A percentile compares a stretch with the other conserved stretches of the same genome.
These are phyloP conservation scores for Phytophthora brassicae DNA, from an alignment of 352 stramenopile species.

Conservation along the genomic window DNA sequence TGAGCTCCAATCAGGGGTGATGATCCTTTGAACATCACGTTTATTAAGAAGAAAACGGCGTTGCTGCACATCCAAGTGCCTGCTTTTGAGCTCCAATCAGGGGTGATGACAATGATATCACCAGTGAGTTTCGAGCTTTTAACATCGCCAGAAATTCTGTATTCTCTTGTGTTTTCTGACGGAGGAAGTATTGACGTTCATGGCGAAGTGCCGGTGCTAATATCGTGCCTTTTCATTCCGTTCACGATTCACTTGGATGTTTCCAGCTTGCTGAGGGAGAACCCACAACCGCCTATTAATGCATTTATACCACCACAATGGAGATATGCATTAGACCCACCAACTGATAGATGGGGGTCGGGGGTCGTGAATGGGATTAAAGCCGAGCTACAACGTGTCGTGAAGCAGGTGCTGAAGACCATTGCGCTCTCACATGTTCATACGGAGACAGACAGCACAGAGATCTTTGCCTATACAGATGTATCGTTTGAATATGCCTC, in stretches of 20 bases:
- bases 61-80: slow-evolving; percentile 55
- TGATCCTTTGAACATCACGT: slow-evolving; percentile 53
- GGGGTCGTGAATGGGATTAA: slow-evolving; percentile 44
- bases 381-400: slow-evolving; percentile 51
- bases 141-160: slow-evolving; percentile 43
- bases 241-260: slow-evolving; percentile 73
- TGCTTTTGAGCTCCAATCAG: slow-evolving; percentile 54
- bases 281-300: not conserved
- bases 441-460: slow-evolving; percentile 50
- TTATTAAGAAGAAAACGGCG: slow-evolving; percentile 53
- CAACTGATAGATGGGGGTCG: slow-evolving; percentile 9
- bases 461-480: slow-evolving; percentile 83
- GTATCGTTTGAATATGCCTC: slow-evolving; percentile 73
- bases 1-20: slow-evolving; percentile 46
- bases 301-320: slow-evolving; percentile 6
- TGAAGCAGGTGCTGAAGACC: slow-evolving; percentile 69
- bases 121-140: slow-evolving; percentile 52
- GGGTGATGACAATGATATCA: slow-evolving; percentile 50
- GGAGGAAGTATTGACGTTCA: slow-evolving; percentile 42
- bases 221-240: slow-evolving; percentile 70
- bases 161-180: slow-evolving; percentile 55
- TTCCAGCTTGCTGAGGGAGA: slow-evolving; percentile 39
- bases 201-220: slow-evolving; percentile 52
- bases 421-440: slow-evolving; percentile 76
- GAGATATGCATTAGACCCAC: slow-evolving; percentile 27